Conservation (phyloP, 192 early-diverging fungal genomes). For the Endogone sp. region DNA sequence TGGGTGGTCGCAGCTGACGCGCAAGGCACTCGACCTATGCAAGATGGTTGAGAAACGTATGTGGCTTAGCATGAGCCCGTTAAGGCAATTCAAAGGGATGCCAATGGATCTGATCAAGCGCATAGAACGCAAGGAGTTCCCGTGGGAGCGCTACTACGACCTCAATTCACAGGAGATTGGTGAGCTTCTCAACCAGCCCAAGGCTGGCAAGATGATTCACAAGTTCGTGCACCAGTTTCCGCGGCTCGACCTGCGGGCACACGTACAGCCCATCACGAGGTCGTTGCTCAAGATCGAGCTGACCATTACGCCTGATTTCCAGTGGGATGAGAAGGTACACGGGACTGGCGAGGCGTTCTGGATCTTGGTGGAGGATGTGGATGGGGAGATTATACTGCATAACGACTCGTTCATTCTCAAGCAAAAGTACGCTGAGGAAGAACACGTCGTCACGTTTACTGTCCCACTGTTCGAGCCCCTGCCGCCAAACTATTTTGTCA, state of each 20-base stretch:
- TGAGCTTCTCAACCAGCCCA: conserved; percentile 81
- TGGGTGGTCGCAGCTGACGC: conserved; percentile 90
- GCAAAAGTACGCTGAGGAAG: conserved; percentile 74
- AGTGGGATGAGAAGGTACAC: conserved; percentile 86
- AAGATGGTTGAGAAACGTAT: conserved; percentile 96
- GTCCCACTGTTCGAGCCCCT: conserved; percentile 89
- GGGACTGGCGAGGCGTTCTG: conserved; percentile 89
- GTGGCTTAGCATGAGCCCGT: conserved; percentile 95
- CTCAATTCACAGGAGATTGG: conserved; percentile 89
- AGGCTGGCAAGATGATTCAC: conserved; percentile 88
- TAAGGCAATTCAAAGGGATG: conserved; percentile 85
- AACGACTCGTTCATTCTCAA: conserved; percentile 92
- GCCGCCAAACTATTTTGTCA: conserved; percentile 96
- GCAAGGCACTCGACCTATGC: conserved; percentile 86
- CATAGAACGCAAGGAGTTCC: conserved; percentile 90
- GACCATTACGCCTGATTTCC: conserved; percentile 91
- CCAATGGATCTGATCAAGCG: conserved; percentile 79
- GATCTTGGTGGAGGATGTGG: conserved; percentile 93
- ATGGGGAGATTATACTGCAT: conserved; percentile 84
- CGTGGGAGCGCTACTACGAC: conserved; percentile 95
- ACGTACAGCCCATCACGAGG: conserved; percentile 92
- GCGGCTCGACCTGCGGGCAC: conserved; percentile 81
- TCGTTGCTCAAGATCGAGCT: conserved; percentile 88
- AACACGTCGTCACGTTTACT: conserved; percentile 86
- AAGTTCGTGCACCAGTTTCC: conserved; percentile 93